phyloP scores from a whole-genome alignment of 768 basidiomycete genomes.

The Macrolepiota albuminosa region DNA sequence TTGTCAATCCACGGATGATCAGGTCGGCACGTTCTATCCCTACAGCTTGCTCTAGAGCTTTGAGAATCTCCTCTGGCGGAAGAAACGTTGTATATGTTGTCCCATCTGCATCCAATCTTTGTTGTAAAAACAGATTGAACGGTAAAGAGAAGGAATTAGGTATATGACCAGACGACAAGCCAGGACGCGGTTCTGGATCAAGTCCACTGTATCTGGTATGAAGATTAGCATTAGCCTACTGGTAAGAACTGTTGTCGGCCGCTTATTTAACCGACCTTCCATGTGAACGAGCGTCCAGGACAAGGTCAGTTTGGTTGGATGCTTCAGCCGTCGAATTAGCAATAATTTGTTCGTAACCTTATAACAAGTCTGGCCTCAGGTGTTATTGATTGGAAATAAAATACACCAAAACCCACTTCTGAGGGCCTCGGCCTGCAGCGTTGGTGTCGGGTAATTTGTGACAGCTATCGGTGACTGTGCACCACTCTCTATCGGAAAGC shows the following conservation, averaged over 20 bases:
- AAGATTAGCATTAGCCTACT: neutral
- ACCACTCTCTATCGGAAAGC: slow-evolving; percentile 45
- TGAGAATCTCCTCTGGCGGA: slow-evolving; percentile 50
- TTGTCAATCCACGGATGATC: slow-evolving; percentile 54
- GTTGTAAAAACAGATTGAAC: slow-evolving; percentile 68
- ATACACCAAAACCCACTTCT: slow-evolving; percentile 38
- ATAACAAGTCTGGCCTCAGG: slow-evolving; percentile 10
- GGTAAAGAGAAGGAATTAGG: slow-evolving; percentile 83
- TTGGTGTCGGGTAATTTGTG: slow-evolving; percentile 47
- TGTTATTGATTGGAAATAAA: slow-evolving; percentile 3
- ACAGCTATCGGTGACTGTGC: slow-evolving; percentile 21
- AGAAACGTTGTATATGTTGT: slow-evolving; percentile 56
- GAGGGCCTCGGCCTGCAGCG: slow-evolving; percentile 44
- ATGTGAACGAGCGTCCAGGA: slow-evolving; percentile 84
- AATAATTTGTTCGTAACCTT: slow-evolving; percentile 82
- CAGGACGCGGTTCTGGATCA: slow-evolving; percentile 86
- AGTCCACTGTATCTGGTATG: slow-evolving; percentile 65
- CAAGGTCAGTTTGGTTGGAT: slow-evolving; percentile 51
- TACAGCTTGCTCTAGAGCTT: slow-evolving; percentile 57
- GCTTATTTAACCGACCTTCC: slow-evolving; percentile 52
- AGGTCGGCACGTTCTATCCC: slow-evolving; percentile 51
- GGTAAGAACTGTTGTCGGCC: neutral
- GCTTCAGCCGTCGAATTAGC: slow-evolving; percentile 50
- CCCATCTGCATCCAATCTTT: slow-evolving; percentile 32
- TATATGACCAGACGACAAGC: slow-evolving; percentile 88